These are phyloP conservation scores for Carex cristatella DNA, from an alignment of 176 grass and related monocot species.

Conservation along the genomic window DNA sequence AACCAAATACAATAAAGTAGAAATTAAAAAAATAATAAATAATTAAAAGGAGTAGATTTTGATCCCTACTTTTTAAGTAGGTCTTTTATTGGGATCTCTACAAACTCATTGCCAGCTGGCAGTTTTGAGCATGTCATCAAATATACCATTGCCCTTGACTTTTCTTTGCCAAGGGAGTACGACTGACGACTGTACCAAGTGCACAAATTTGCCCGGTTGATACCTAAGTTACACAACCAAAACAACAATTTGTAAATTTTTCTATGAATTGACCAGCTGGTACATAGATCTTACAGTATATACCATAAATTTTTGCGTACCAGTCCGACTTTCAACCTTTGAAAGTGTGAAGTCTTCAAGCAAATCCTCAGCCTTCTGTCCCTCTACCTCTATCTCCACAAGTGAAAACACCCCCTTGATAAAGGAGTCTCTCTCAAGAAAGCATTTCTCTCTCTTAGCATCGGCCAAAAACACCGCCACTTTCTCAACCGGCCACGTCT, in stretches of 20 bases:
- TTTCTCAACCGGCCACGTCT: constrained; percentile 49
- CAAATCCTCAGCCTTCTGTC: constrained; percentile 5
- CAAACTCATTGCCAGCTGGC: not conserved
- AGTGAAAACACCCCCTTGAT: constrained; percentile 49
- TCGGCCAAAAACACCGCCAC: constrained; percentile 50
- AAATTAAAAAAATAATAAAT: not conserved
- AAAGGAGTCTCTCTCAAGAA: constrained; percentile 36
- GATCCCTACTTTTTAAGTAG: not conserved
- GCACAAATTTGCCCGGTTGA: not conserved
- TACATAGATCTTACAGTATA: not conserved
- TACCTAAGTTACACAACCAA: not conserved
- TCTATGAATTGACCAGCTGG: not conserved
- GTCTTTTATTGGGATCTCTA: not conserved
- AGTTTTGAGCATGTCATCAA: not conserved
- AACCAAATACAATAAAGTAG: not conserved
- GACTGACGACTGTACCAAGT: not conserved
- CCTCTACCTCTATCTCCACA: constrained; percentile 42
- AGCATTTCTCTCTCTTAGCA: constrained; percentile 35
- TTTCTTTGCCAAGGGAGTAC: constrained; percentile 10
- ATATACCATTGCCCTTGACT: constrained; percentile 4
- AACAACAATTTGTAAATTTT: not conserved
- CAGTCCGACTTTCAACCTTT: constrained; percentile 47
- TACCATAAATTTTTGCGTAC: constrained; percentile 21
- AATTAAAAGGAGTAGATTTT: not conserved
- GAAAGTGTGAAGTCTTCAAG: constrained; percentile 45